Conservation (phyloP, 1,284 basidiomycete species). For the Cerioporus squamosus region DNA sequence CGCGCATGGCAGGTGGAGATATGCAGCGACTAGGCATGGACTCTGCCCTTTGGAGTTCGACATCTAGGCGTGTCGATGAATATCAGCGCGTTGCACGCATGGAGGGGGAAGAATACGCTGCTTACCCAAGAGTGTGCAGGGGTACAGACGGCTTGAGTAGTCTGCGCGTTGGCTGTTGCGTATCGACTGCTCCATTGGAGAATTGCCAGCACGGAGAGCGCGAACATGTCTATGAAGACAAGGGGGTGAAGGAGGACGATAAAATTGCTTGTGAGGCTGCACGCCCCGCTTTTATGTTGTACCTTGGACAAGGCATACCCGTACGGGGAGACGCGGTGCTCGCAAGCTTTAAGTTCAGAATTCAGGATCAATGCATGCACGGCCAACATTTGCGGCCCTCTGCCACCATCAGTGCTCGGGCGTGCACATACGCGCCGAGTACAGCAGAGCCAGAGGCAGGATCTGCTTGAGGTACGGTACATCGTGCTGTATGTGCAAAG, state of each 20-base stretch:
- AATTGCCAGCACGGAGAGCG: background rate
- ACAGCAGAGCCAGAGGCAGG: too few species aligned
- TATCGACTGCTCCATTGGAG: background rate
- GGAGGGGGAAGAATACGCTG: background rate
- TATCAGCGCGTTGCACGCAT: background rate
- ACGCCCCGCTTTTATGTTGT: too few species aligned
- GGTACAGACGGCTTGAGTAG: background rate
- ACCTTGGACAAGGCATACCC: background rate
- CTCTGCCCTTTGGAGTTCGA: constrained; percentile 10
- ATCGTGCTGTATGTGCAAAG: too few species aligned
- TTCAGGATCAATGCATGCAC: too few species aligned
- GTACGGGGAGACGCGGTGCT: background rate
- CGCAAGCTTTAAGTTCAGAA: too few species aligned
- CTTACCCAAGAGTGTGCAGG: background rate
- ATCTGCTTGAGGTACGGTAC: too few species aligned
- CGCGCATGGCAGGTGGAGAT: background rate
- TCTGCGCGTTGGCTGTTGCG: background rate
- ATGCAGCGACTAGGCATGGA: constrained; percentile 16
- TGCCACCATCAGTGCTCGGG: too few species aligned
- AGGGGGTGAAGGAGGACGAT: too few species aligned
- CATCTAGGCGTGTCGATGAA: constrained; percentile 4
- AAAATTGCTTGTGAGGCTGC: too few species aligned
- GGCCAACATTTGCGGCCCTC: too few species aligned
- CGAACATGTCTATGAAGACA: too few species aligned
- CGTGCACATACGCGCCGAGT: too few species aligned